A percentile compares a stretch with the other conserved stretches of the same genome.
Conservation (phyloP, 164 flowering plant species). For the Echeveria elegans region DNA sequence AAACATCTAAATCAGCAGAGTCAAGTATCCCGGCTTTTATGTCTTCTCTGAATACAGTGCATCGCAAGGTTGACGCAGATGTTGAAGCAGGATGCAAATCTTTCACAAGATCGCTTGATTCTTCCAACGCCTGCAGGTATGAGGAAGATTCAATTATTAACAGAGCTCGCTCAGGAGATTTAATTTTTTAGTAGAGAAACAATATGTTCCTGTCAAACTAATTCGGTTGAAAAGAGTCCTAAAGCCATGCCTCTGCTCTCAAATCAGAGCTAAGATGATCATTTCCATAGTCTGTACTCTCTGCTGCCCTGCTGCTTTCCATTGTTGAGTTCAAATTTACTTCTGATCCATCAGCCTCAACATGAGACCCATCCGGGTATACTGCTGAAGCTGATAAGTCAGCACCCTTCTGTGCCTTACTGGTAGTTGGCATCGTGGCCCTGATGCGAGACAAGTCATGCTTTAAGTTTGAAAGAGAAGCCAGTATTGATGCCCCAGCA, state of each 20-base stretch:
- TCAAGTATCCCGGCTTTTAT: conserved; percentile 57
- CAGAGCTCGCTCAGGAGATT: background rate
- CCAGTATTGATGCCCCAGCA: conserved; percentile 82
- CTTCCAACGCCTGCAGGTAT: conserved; percentile 50
- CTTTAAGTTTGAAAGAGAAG: conserved; percentile 57
- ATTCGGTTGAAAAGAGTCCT: conserved; percentile 35
- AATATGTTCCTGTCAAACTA: conserved; percentile 9
- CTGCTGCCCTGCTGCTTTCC: conserved; percentile 41
- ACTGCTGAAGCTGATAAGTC: conserved; percentile 35
- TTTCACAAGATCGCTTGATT: conserved; percentile 43
- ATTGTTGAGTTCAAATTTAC: conserved; percentile 30
- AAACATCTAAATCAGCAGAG: conserved; percentile 46
- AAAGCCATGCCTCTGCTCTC: conserved; percentile 44
- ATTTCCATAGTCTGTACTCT: conserved; percentile 33
- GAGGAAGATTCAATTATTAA: no score
- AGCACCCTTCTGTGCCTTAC: conserved; percentile 36
- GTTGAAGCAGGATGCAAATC: conserved; percentile 48
- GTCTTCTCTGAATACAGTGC: conserved; percentile 56
- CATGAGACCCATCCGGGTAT: conserved; percentile 37
- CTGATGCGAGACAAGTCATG: conserved; percentile 38
- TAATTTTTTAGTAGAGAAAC: background rate
- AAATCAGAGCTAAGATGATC: conserved; percentile 39
- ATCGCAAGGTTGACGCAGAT: conserved; percentile 40
- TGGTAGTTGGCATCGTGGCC: conserved; percentile 25
- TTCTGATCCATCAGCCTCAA: conserved; percentile 53